phyloP scores from a whole-genome alignment of 1,284 basidiomycete genomes.

The Sanguinoderma infundibulare region DNA sequence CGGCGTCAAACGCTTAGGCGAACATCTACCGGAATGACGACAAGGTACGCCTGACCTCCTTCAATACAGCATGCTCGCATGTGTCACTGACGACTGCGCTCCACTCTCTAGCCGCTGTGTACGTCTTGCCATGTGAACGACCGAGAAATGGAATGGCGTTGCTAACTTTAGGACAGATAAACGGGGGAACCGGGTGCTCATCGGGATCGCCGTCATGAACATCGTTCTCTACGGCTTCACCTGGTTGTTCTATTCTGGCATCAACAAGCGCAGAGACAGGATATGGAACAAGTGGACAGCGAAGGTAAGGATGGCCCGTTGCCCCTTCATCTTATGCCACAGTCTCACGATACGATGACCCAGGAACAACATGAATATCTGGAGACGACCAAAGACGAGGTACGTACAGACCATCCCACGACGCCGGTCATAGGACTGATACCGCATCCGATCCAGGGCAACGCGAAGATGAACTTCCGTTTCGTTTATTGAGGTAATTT shows the following conservation, averaged over 20 bases:
- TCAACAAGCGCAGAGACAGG: constrained; percentile 55
- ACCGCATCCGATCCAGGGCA: constrained; percentile 39
- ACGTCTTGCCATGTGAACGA: constrained; percentile 21
- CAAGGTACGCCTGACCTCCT: constrained; percentile 23
- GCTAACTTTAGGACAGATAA: constrained; percentile 38
- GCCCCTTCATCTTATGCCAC: not conserved
- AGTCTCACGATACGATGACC: not conserved
- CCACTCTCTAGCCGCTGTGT: constrained; percentile 48
- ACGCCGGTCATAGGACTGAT: not conserved
- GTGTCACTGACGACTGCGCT: constrained; percentile 4
- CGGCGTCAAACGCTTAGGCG: constrained; percentile 23
- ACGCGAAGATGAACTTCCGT: constrained; percentile 60
- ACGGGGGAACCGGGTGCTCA: constrained; percentile 42
- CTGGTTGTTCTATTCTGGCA: constrained; percentile 56
- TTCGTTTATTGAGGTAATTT: constrained; percentile 51
- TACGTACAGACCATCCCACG: constrained; percentile 1
- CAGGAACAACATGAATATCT: constrained; percentile 61
- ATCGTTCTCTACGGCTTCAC: constrained; percentile 54
- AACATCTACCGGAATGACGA: constrained; percentile 41
- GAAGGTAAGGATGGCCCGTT: constrained; percentile 41
- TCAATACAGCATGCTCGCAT: not conserved
- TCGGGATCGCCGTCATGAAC: constrained; percentile 40
- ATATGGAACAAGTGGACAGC: constrained; percentile 57
- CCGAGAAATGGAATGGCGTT: constrained; percentile 1
- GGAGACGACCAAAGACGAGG: constrained; percentile 57